phyloP scores from a whole-genome alignment of 345 rosid genomes.

The Aquilaria sinensis region DNA sequence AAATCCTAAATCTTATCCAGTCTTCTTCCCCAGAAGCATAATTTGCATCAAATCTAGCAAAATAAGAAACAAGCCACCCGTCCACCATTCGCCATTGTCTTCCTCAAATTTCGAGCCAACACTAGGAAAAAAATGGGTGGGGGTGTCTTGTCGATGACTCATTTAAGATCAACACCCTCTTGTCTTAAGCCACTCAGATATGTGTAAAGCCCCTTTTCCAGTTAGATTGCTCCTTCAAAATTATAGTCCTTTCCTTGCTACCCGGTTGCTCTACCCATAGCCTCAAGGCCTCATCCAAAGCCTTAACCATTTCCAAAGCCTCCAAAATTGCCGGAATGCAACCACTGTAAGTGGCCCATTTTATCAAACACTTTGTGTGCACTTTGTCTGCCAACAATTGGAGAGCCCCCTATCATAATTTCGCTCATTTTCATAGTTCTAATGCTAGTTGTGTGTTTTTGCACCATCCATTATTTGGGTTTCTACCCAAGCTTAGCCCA shows the following conservation, averaged over 20 bases:
- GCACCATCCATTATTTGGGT: conserved; percentile 25
- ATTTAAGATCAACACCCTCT: conserved; percentile 28
- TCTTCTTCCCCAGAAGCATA: too few relatives aligned
- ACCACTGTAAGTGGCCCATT: conserved; percentile 61
- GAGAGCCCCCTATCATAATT: background rate
- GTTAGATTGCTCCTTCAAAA: conserved; percentile 70
- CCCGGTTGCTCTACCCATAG: conserved; percentile 76
- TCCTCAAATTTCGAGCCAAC: too few relatives aligned
- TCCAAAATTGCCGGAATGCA: conserved; percentile 59
- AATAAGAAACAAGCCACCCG: too few relatives aligned
- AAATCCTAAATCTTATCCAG: too few relatives aligned
- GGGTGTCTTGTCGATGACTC: too few relatives aligned
- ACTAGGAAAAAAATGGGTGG: too few relatives aligned
- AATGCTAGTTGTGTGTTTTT: conserved; percentile 10
- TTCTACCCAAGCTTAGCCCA: conserved; percentile 20
- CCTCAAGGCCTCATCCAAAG: conserved; percentile 61
- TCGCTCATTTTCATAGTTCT: conserved; percentile 16
- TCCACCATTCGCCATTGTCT: too few relatives aligned
- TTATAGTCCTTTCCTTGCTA: conserved; percentile 76
- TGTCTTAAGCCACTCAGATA: conserved; percentile 79
- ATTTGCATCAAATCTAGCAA: too few relatives aligned
- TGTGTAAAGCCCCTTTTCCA: conserved; percentile 83
- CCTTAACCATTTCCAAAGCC: conserved; percentile 48
- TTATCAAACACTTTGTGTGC: conserved; percentile 79
- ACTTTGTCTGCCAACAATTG: conserved; percentile 18